Conservation (phyloP, 1,284 basidiomycete genomes). For the Testicularia cyperi region DNA sequence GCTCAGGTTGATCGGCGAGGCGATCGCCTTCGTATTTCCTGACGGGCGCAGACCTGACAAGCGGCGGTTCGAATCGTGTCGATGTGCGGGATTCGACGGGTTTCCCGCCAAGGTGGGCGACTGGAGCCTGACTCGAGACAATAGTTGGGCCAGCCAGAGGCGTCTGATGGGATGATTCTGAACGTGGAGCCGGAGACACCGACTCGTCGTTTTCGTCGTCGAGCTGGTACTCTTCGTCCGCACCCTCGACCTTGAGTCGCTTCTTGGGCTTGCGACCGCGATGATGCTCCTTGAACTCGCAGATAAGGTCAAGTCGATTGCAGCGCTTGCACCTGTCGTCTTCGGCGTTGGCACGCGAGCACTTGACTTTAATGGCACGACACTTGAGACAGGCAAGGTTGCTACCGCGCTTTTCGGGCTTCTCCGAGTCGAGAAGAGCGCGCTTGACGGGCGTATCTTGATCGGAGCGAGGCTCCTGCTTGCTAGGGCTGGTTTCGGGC, state of each 20-base stretch:
- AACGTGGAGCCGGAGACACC: slow-evolving; percentile 2
- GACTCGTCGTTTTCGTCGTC: slow-evolving; percentile 20
- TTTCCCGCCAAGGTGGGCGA: too few species aligned
- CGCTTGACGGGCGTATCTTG: slow-evolving; percentile 17
- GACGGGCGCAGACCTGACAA: too few species aligned
- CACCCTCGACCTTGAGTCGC: slow-evolving; percentile 13
- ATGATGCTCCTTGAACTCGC: slow-evolving; percentile 40
- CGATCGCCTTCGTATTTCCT: neutral
- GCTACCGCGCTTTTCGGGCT: slow-evolving; percentile 37
- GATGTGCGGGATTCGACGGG: too few species aligned
- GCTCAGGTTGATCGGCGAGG: neutral
- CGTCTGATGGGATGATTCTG: slow-evolving; percentile 2
- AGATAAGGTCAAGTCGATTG: slow-evolving; percentile 34
- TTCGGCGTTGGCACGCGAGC: slow-evolving; percentile 21
- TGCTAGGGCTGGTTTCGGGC: neutral
- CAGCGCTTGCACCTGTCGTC: slow-evolving; percentile 37
- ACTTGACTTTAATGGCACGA: slow-evolving; percentile 39
- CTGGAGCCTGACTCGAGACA: too few species aligned
- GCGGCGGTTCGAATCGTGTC: too few species aligned
- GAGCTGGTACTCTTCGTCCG: slow-evolving; percentile 30
- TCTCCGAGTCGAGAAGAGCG: slow-evolving; percentile 30
- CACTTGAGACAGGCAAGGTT: slow-evolving; percentile 41
- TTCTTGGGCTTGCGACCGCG: slow-evolving; percentile 40
- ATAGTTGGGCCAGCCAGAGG: neutral
- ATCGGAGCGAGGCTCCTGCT: neutral